Evolutionary conservation across 2,329 filamentous ascomycete genomes (phyloP).

Genomic region (Fusarium sp.): DNA sequence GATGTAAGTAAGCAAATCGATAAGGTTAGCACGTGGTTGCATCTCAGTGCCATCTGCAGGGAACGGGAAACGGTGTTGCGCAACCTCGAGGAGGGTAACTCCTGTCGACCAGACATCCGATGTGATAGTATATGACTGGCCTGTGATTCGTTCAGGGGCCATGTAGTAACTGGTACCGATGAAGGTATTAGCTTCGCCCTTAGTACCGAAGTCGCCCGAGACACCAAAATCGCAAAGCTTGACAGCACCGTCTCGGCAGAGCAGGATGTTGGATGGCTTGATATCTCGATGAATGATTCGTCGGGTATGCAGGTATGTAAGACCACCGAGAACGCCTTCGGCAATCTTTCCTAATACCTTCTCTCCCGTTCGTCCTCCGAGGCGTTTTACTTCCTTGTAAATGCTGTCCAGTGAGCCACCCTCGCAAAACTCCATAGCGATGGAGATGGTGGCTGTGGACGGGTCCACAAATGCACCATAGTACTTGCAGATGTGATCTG

Average conservation of each 20-base stretch:
- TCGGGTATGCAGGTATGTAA: conserved; percentile 94
- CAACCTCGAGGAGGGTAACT: conserved; percentile 98
- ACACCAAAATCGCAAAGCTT: conserved; percentile 99
- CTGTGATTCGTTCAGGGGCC: conserved; percentile 97
- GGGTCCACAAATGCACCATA: conserved; percentile 98
- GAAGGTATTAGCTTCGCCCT: conserved; percentile 98
- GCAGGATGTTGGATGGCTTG: conserved; percentile 96
- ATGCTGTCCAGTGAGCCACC: conserved; percentile 96
- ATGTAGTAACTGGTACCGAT: conserved; percentile 99
- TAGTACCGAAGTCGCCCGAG: conserved; percentile 96
- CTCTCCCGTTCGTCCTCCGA: conserved; percentile 93
- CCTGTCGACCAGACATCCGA: conserved; percentile 98
- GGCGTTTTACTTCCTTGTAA: conserved; percentile 95
- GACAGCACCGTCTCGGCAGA: conserved; percentile 91
- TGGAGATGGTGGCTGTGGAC: conserved; percentile 95
- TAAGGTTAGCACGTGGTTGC: conserved; percentile 91
- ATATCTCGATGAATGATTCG: conserved; percentile 99
- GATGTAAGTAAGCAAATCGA: conserved; percentile 97
- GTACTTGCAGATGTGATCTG: conserved; percentile 95
- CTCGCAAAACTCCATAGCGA: conserved; percentile 99
- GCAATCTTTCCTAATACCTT: conserved; percentile 98
- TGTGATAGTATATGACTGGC: conserved; percentile 97
- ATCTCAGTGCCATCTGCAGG: conserved; percentile 95
- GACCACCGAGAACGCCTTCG: conserved; percentile 90
- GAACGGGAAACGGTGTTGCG: conserved; percentile 98